These are phyloP conservation scores for Ceratocystis destructans DNA, from an alignment of 2,329 filamentous ascomycete species.

Conservation along the genomic window DNA sequence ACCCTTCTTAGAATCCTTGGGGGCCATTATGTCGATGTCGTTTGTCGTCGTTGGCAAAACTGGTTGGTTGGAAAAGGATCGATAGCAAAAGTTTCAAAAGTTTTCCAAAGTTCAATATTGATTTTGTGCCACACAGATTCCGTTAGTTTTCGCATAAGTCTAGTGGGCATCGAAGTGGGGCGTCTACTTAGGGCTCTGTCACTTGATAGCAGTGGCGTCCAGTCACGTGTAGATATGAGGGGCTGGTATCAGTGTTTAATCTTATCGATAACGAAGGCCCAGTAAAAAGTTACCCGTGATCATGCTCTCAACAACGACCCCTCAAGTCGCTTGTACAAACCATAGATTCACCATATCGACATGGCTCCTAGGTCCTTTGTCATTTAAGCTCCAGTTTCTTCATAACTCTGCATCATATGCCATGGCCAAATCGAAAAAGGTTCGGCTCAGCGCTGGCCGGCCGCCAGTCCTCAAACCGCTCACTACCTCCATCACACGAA, in stretches of 20 bases:
- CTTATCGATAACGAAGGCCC: slow-evolving; percentile 12
- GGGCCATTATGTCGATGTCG: slow-evolving; percentile 27
- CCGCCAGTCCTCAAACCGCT: slow-evolving; percentile 40
- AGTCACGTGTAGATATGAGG: background rate
- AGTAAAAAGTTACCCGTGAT: slow-evolving; percentile 14
- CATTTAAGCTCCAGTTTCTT: background rate
- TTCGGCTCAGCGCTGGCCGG: slow-evolving; percentile 31
- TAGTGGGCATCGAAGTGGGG: slow-evolving; percentile 12
- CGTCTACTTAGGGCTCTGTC: slow-evolving; percentile 13
- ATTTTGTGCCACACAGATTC: slow-evolving; percentile 8
- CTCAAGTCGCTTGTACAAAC: background rate
- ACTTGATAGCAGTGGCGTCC: background rate
- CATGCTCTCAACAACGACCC: too few species aligned
- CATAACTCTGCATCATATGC: background rate
- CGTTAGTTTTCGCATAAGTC: background rate
- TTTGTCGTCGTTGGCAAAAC: slow-evolving; percentile 19
- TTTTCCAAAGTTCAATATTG: slow-evolving; percentile 13
- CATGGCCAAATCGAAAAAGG: slow-evolving; percentile 25
- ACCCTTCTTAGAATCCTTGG: slow-evolving; percentile 36
- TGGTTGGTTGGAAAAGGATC: slow-evolving; percentile 12
- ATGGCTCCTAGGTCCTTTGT: background rate
- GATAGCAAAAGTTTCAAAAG: slow-evolving; percentile 9
- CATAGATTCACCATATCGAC: background rate
- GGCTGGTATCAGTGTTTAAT: background rate
- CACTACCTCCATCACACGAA: slow-evolving; percentile 39